These are phyloP conservation scores for Cyberlindnera americana DNA, from an alignment of 805 yeast genomes.

Conservation along the genomic window DNA sequence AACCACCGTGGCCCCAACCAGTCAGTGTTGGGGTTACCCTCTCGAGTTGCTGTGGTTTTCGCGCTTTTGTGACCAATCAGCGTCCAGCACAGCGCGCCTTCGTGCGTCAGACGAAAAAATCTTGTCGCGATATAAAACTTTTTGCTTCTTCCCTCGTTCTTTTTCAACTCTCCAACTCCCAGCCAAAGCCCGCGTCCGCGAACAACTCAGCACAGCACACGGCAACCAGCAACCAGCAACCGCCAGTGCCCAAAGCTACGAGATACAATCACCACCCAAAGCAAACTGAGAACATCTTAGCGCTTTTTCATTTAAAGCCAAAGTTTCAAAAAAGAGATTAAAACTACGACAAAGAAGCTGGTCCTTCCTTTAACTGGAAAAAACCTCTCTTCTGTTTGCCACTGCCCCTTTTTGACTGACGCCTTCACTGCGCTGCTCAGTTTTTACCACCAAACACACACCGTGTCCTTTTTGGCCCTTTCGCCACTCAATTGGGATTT, in stretches of 20 bases:
- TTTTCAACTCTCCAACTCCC: constrained; percentile 3
- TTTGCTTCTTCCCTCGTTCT: constrained; percentile 2
- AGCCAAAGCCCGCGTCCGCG: constrained; percentile 3
- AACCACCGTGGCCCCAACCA: constrained; percentile 9
- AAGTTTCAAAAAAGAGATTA: constrained; percentile 1
- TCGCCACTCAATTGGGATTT: constrained; percentile 5
- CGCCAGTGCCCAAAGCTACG: constrained; percentile 2
- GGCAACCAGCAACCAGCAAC: constrained; percentile 6
- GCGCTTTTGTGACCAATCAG: constrained; percentile 9
- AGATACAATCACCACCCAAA: neutral
- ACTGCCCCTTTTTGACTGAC: constrained; percentile 20
- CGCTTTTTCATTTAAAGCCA: too few species aligned
- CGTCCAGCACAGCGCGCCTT: neutral
- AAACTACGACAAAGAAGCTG: constrained; percentile 4
- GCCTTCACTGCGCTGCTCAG: constrained; percentile 32
- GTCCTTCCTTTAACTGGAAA: constrained; percentile 1
- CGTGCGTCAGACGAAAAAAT: constrained; percentile 2
- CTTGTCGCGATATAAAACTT: constrained; percentile 11
- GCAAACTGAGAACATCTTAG: neutral
- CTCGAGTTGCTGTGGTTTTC: constrained; percentile 8
- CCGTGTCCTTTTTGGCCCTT: constrained; percentile 16
- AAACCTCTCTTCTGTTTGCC: constrained; percentile 2
- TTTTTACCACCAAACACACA: constrained; percentile 3
- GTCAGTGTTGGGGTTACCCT: constrained; percentile 11
- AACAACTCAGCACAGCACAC: constrained; percentile 6